A percentile compares a stretch with the other conserved stretches of the same genome.
These are phyloP conservation scores for Epipyxis sp. DNA, from an alignment of 108 stramenopile genomes.

Conservation along the genomic window DNA sequence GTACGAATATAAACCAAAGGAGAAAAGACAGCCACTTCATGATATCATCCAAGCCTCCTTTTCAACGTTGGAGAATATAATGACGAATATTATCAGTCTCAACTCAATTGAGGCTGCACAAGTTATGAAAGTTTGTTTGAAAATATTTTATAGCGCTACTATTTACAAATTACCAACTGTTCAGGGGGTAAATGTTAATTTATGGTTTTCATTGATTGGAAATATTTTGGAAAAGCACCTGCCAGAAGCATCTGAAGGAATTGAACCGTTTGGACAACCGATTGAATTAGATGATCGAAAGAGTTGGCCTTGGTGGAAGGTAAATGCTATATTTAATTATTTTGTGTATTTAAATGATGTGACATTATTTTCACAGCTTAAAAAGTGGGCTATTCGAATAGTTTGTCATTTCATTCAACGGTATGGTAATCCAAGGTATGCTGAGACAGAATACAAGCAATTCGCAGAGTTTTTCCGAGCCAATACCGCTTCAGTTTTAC, in stretches of 20 bases:
- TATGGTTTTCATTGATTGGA: constrained; percentile 78
- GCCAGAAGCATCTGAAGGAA: constrained; percentile 37
- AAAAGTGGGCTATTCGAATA: constrained; percentile 93
- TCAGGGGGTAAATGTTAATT: constrained; percentile 49
- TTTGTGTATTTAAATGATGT: too few relatives aligned
- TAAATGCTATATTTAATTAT: too few relatives aligned
- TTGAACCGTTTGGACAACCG: constrained; percentile 66
- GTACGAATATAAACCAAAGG: constrained; percentile 24
- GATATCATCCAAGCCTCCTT: background rate
- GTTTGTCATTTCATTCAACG: constrained; percentile 84
- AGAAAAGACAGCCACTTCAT: background rate
- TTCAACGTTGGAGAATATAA: constrained; percentile 2
- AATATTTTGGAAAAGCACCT: constrained; percentile 61
- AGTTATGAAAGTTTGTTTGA: constrained; percentile 84
- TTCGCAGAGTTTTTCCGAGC: constrained; percentile 83
- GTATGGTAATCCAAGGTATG: constrained; percentile 88
- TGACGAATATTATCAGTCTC: background rate
- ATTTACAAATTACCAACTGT: constrained; percentile 82
- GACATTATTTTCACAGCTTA: too few relatives aligned
- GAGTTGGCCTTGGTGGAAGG: constrained; percentile 96
- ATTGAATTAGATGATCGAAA: constrained; percentile 74
- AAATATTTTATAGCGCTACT: constrained; percentile 94
- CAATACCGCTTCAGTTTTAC: constrained; percentile 75
- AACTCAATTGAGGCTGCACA: constrained; percentile 30
- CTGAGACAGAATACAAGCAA: constrained; percentile 69